phyloP scores from a whole-genome alignment of 2,329 filamentous ascomycete genomes.

The Trichoderma sp. region DNA sequence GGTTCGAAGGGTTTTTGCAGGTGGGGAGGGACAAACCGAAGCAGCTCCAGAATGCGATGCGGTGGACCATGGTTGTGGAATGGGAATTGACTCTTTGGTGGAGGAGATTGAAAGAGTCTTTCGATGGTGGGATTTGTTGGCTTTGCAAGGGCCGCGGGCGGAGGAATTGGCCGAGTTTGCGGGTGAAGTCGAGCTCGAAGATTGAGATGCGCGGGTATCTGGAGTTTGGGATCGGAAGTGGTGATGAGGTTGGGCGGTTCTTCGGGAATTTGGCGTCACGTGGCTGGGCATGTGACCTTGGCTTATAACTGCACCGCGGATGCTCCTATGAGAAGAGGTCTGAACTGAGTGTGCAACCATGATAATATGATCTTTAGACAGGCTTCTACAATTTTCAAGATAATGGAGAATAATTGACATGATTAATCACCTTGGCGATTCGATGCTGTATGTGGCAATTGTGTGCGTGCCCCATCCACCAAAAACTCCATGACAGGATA shows the following conservation, averaged over 20 bases:
- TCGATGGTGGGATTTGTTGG: neutral
- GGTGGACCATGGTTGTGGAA: conserved; percentile 53
- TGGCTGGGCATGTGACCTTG: neutral
- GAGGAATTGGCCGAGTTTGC: conserved; percentile 21
- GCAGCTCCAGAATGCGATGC: conserved; percentile 79
- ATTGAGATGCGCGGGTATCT: conserved; percentile 19
- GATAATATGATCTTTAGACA: too few relatives aligned
- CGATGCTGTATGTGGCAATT: neutral
- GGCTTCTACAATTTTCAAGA: too few relatives aligned
- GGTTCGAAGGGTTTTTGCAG: neutral
- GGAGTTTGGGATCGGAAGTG: conserved; percentile 28
- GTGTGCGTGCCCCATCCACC: fast-evolving
- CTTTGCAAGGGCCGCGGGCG: conserved; percentile 16
- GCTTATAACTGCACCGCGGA: neutral
- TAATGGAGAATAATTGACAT: neutral
- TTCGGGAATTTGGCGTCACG: conserved; percentile 8
- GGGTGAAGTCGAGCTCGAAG: conserved; percentile 8
- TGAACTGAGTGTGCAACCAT: too few relatives aligned
- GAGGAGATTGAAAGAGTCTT: neutral
- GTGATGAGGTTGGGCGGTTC: conserved; percentile 26
- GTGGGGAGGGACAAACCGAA: conserved; percentile 67
- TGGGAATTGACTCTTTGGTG: neutral
- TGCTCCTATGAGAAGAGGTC: neutral
- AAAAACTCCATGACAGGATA: neutral
- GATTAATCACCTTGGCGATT: fast-evolving